Percentiles rank a stretch among this genome's conserved stretches.
phyloP scores from a whole-genome alignment of 1,284 basidiomycete species.

The Chalciporus sp. region DNA sequence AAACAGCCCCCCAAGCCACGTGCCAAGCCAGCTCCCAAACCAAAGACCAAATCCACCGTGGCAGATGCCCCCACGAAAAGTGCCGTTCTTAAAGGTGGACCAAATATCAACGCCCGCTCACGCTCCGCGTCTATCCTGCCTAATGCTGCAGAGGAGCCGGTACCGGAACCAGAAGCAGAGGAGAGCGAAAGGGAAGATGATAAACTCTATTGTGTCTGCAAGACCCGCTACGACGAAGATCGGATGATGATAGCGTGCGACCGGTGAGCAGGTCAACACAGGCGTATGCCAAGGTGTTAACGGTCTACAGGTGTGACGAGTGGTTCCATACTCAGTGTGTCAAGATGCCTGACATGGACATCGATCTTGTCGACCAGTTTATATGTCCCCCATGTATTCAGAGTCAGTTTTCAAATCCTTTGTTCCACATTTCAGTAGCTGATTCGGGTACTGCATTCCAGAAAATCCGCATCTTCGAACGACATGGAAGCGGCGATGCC shows the following conservation, averaged over 20 bases:
- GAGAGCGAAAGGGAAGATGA: conserved; percentile 66
- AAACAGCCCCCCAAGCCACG: conserved; percentile 37
- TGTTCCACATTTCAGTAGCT: conserved; percentile 5
- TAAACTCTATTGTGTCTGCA: conserved; percentile 82
- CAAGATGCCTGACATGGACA: conserved; percentile 71
- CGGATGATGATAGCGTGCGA: conserved; percentile 90
- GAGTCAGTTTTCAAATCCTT: conserved; percentile 50
- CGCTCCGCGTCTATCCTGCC: conserved; percentile 72
- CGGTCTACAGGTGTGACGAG: conserved; percentile 70
- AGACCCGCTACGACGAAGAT: conserved; percentile 80
- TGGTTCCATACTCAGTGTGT: conserved; percentile 89
- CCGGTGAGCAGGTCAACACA: conserved; percentile 47
- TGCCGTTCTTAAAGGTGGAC: conserved; percentile 28
- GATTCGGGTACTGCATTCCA: conserved; percentile 30
- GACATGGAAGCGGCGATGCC: conserved; percentile 79
- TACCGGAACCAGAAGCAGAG: conserved; percentile 54
- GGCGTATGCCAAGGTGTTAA: not conserved
- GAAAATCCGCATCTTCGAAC: conserved; percentile 66
- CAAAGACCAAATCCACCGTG: conserved; percentile 24
- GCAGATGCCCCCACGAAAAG: conserved; percentile 22
- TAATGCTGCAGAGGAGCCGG: conserved; percentile 32
- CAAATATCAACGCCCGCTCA: conserved; percentile 54
- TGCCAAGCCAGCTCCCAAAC: conserved; percentile 31
- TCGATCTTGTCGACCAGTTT: conserved; percentile 86
- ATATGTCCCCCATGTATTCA: conserved; percentile 76